Conservation (phyloP, 2,329 filamentous ascomycete species). For the Fonsecaea erecta region DNA sequence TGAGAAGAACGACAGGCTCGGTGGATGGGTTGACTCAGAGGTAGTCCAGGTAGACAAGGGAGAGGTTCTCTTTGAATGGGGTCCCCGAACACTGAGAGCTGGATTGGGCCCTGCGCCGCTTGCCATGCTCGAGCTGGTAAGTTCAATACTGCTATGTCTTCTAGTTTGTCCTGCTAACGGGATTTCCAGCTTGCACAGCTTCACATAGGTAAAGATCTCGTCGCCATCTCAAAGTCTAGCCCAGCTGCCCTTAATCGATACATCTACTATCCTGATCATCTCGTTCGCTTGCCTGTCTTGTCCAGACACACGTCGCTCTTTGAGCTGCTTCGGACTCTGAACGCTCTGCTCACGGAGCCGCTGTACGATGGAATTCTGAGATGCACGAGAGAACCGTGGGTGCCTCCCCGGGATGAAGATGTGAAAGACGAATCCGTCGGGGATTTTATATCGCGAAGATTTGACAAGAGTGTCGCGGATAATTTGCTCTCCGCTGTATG, state of each 20-base stretch:
- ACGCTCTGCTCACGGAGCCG: constrained; percentile 57
- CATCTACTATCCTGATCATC: constrained; percentile 85
- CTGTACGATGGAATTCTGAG: constrained; percentile 56
- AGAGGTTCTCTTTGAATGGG: constrained; percentile 77
- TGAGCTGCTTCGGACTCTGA: constrained; percentile 42
- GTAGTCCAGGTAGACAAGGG: constrained; percentile 64
- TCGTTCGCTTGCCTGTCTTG: constrained; percentile 66
- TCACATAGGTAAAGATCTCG: constrained; percentile 60
- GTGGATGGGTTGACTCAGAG: constrained; percentile 82
- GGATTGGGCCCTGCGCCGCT: constrained; percentile 60
- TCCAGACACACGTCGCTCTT: constrained; percentile 34
- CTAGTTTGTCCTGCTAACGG: constrained; percentile 11
- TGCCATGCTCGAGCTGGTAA: constrained; percentile 72
- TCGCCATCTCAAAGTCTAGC: constrained; percentile 57
- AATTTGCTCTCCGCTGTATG: constrained; percentile 75
- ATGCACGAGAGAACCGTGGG: constrained; percentile 41
- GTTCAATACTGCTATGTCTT: constrained; percentile 32
- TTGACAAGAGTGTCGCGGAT: constrained; percentile 63
- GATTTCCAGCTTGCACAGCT: constrained; percentile 61
- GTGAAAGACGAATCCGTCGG: constrained; percentile 72
- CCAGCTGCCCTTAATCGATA: constrained; percentile 69
- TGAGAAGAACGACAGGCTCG: constrained; percentile 70
- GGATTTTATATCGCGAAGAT: constrained; percentile 63
- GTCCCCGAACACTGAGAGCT: constrained; percentile 75
- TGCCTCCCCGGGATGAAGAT: constrained; percentile 38